A percentile compares a stretch with the other conserved stretches of the same genome.
Evolutionary conservation across 2,329 filamentous ascomycete genomes (phyloP).

Genomic region (Phoma sp.): DNA sequence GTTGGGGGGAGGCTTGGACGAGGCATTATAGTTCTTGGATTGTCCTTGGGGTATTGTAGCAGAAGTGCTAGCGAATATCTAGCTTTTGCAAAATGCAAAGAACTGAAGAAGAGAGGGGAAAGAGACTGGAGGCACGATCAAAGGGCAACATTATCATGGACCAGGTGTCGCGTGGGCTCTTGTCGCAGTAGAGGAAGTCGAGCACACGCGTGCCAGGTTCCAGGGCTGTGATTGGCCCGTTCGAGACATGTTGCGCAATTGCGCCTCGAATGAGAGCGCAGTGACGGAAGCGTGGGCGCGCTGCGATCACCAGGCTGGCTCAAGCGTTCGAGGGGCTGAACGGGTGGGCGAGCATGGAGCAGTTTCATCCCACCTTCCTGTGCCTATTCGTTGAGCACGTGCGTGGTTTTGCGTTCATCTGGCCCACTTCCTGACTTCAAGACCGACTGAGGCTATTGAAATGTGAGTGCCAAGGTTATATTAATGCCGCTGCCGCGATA

Average conservation of each 20-base stretch:
- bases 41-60: conserved; percentile 33
- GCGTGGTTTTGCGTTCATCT: conserved; percentile 9
- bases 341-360: conserved; percentile 18
- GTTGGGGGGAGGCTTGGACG: conserved; percentile 71
- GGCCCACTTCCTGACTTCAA: background rate
- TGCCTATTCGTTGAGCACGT: conserved; percentile 20
- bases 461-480: conserved; percentile 1
- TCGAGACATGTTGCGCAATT: conserved; percentile 14
- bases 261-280: conserved; percentile 37
- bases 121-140: conserved; percentile 14
- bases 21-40: conserved; percentile 64
- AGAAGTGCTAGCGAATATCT: conserved; percentile 14
- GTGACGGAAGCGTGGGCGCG: conserved; percentile 35
- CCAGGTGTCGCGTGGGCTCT: conserved; percentile 41
- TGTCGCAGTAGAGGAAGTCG: conserved; percentile 29
- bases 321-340: conserved; percentile 23
- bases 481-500: background rate
- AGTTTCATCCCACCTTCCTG: conserved; percentile 8
- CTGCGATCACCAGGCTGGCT: conserved; percentile 23
- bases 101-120: conserved; percentile 18
- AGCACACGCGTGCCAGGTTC: conserved; percentile 25
- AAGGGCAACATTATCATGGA: conserved; percentile 29
- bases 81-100: conserved; percentile 11
- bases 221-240: conserved; percentile 31
- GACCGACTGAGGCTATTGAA: background rate